These are phyloP conservation scores for Sanguinoderma infundibulare DNA, from an alignment of 1,284 basidiomycete genomes.

Conservation along the genomic window DNA sequence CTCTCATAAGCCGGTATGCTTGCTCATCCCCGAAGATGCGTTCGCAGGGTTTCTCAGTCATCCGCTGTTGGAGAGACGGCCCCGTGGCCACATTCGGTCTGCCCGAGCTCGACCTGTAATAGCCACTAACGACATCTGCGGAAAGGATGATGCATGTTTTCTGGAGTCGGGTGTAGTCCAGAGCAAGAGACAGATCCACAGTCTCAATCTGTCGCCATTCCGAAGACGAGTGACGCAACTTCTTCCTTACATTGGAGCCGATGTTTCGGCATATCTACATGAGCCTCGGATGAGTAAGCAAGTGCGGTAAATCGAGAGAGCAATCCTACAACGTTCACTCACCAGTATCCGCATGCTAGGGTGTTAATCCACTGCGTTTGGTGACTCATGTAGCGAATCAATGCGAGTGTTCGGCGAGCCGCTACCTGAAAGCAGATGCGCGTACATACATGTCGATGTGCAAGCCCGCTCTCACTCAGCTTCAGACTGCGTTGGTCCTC, in stretches of 20 bases:
- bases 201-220: constrained; percentile 19
- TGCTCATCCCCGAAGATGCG: constrained; percentile 3
- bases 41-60: constrained; percentile 1
- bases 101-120: neutral
- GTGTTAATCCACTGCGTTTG: neutral
- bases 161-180: neutral
- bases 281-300: neutral
- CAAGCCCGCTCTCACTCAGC: no score
- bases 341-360: no score
- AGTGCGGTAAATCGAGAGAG: neutral
- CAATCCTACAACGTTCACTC: neutral
- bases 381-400: neutral
- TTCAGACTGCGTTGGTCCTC: no score
- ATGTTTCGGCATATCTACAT: neutral
- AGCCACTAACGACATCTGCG: constrained; percentile 12
- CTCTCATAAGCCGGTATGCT: neutral
- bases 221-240: constrained; percentile 18
- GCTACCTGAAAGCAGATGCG: neutral
- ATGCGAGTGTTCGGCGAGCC: neutral
- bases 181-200: neutral
- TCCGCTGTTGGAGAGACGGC: neutral
- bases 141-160: constrained; percentile 5
- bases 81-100: neutral
- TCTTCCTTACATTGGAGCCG: neutral
- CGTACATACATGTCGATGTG: no score